Base-by-base conservation (phyloP, 495 filamentous ascomycete genomes). In the Aspergillus kassunensis region DNA sequence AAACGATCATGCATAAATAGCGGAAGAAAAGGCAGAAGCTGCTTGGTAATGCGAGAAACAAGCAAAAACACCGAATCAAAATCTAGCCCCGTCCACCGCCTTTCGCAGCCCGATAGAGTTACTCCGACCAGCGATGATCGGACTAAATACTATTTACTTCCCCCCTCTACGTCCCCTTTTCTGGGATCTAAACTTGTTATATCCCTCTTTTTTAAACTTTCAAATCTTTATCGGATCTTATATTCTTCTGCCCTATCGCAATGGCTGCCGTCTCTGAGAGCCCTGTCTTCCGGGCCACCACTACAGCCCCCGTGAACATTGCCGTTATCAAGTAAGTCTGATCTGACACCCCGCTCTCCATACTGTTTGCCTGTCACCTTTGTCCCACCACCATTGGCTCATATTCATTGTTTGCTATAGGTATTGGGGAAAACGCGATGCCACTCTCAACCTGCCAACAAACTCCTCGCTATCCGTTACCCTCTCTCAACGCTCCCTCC, bases 381-480 rank as follows among this genome's bases (percentile, higher is more conserved):
- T 49, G 52, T 49, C 23, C 31, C 35, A 45, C 37, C 33, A 43
- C 37, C 60, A 30, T 50, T 37, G 35, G 20, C 66, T 70, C 57
- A 77, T 45, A 5, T 34, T 27, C 29, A 16, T 19, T 46, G 46
- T 24, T 25, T 60, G n/a, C n/a, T n/a, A n/a, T n/a, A 95, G 89
- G 71, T 98, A 98, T 78, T 98, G 93, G 93, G 93, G 93, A 54
- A 97, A 97, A 73, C 89, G 93, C 37, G 90, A 97, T 72, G 67
- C 87, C 15, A 86, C 84, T 57, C 81, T 97, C 51, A 97, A 99
- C 69, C 85, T 97, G 57, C 95, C 93, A 30, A 97, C 95, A 58
- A 97, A 98, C 76, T 93, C 89, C 46, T 98, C 93, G 51, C 85
- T 98, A 64, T 92, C 87, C 42, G 89, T 98, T 33, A 98, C 93